Evolutionary conservation across 495 filamentous ascomycete species (phyloP).

Genomic region (Aspergillus heteromorphus): DNA sequence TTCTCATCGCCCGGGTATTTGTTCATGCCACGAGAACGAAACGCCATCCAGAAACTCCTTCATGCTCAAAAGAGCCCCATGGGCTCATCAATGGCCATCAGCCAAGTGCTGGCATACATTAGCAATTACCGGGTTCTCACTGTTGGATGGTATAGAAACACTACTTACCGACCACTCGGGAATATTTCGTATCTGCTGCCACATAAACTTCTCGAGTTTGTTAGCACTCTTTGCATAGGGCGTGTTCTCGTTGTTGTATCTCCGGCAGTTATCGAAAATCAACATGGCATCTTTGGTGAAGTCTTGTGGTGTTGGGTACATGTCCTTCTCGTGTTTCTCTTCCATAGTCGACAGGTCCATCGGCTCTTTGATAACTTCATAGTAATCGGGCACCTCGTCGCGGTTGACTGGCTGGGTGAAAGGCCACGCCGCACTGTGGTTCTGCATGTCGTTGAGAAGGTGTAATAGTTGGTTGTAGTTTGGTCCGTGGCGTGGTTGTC

Average conservation of each 20-base stretch:
- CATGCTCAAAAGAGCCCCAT: not conserved
- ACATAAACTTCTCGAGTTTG: slow-evolving; percentile 97
- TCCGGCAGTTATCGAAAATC: slow-evolving; percentile 90
- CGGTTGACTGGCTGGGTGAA: slow-evolving; percentile 91
- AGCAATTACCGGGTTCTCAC: slow-evolving; percentile 8
- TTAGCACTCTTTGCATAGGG: slow-evolving; percentile 94
- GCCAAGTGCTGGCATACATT: slow-evolving; percentile 38
- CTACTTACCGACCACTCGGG: slow-evolving; percentile 87
- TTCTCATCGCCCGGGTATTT: slow-evolving; percentile 17
- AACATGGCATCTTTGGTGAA: slow-evolving; percentile 88
- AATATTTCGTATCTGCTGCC: slow-evolving; percentile 82
- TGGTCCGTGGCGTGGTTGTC: slow-evolving; percentile 94
- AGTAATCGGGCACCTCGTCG: slow-evolving; percentile 95
- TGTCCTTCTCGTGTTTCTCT: slow-evolving; percentile 86
- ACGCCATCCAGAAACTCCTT: slow-evolving; percentile 7
- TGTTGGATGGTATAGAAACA: not conserved
- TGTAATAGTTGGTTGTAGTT: slow-evolving; percentile 92
- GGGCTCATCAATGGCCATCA: slow-evolving; percentile 32
- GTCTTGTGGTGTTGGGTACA: slow-evolving; percentile 86
- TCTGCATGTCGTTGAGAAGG: slow-evolving; percentile 92
- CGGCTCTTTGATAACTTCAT: slow-evolving; percentile 95
- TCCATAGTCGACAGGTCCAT: slow-evolving; percentile 99
- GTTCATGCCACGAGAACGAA: slow-evolving; percentile 12
- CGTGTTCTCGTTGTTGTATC: slow-evolving; percentile 94
- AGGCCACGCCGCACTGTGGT: slow-evolving; percentile 86